Percentiles rank a stretch among this genome's conserved stretches.
phyloP scores from a whole-genome alignment of 225 moss, liverwort and hornwort genomes.

The Bryoerythrophyllum caledonicum region DNA sequence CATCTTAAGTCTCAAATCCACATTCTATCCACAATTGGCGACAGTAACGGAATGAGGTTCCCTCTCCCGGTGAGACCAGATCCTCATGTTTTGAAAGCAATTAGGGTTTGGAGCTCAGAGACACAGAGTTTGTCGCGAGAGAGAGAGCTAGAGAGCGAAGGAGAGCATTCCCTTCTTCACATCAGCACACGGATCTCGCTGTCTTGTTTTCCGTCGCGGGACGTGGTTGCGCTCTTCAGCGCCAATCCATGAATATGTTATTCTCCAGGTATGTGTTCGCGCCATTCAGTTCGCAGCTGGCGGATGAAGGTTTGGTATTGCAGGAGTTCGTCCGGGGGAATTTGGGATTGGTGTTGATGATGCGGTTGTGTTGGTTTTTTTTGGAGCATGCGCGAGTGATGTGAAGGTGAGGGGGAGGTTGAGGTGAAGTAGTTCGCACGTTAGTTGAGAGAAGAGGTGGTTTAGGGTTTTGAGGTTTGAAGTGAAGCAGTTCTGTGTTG shows the following conservation, averaged over 20 bases:
- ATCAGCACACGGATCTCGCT: not conserved
- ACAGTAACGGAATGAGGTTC: not conserved
- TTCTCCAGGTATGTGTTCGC: constrained; percentile 41
- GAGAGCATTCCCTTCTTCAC: not conserved
- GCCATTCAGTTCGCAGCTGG: no score
- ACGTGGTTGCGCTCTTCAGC: not conserved
- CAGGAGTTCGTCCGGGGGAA: not conserved
- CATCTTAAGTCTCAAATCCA: not conserved
- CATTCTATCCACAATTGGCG: fast-evolving
- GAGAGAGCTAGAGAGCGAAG: not conserved
- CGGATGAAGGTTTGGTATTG: not conserved
- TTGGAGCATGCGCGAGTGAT: not conserved
- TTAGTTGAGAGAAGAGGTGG: not conserved
- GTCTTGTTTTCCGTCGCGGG: not conserved
- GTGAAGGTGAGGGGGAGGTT: not conserved
- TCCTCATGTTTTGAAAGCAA: not conserved
- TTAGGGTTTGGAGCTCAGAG: constrained; percentile 25
- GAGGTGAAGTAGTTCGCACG: constrained; percentile 2
- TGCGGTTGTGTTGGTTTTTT: not conserved
- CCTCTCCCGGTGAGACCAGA: not conserved
- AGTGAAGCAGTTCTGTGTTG: constrained; percentile 4
- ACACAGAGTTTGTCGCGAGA: no score
- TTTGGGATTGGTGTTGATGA: not conserved
- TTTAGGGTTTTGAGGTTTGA: constrained; percentile 37
- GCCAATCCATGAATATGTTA: constrained; percentile 43